Base-by-base conservation (phyloP, 805 yeast species). In the Candida ortonii region DNA sequence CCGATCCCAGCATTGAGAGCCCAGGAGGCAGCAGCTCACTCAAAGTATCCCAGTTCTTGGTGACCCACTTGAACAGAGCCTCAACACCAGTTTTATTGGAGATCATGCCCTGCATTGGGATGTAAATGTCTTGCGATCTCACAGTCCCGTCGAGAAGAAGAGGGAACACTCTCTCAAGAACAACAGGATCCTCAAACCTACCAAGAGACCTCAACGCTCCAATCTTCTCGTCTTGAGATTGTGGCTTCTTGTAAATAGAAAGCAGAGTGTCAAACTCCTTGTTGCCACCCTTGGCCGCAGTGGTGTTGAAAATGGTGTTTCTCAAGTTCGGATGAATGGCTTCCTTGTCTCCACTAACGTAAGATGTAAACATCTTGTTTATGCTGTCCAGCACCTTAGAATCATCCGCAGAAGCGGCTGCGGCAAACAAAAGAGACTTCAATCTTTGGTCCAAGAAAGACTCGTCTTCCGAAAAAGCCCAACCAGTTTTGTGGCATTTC, bases 401-500 rank as follows among this genome's bases (percentile, higher is more conserved):
- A 41, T 73, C 67, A 4, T 58, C 61, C 21, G 66, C 56, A 6
- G 54, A 39, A 12, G 73, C 70, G 6, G 76, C 71, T 23, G 62
- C 60, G 12, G 57, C 49, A 53, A 73, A 67, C 25, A 75, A 51
- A 18, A 62, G 60, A 1, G 73, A 53, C 43, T 69, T 61, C 41
- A 75, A 46, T 38, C 44, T 53, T 43, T 59, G 62, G 5, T 57
- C 63, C 31, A 57, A 60, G 53, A 55, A 54, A 11, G 61, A 39
- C 28, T 90, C 97, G 30, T 82, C 76, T 9, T 95, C 94, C 43
- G 85, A 76, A 51, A 81, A 90, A 11, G 83, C 75, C 67, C 88
- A 96, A n/a, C 93, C 84, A 17, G 82, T 71, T 17, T 75, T 78
- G 55, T 57, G 57, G 18, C 49, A 43, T 31, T 47, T 55, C 6